phyloP scores from a whole-genome alignment of 2,329 filamentous ascomycete species.

The Colletotrichum orchidophilum region DNA sequence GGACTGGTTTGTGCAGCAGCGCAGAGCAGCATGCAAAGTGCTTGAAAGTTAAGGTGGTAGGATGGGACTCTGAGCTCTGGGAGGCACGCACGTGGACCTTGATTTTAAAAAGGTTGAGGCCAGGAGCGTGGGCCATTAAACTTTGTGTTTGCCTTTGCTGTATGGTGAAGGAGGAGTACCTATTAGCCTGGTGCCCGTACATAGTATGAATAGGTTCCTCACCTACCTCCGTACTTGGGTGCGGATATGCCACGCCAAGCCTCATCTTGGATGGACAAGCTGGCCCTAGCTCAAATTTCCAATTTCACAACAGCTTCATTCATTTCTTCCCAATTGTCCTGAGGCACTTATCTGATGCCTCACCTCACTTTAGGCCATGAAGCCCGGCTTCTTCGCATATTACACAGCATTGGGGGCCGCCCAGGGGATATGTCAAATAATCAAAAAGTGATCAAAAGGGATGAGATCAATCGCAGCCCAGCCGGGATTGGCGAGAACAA shows the following conservation, averaged over 20 bases:
- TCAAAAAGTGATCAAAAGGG: background rate
- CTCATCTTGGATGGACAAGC: background rate
- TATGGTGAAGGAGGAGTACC: too few species aligned
- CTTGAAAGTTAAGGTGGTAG: background rate
- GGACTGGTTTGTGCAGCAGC: background rate
- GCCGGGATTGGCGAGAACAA: background rate
- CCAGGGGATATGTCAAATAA: background rate
- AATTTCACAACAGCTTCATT: background rate
- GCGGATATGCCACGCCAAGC: background rate
- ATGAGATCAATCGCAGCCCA: background rate
- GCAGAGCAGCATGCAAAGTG: background rate
- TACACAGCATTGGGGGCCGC: background rate
- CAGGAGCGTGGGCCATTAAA: slow-evolving; percentile 13
- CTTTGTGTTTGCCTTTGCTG: background rate
- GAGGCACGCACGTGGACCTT: background rate
- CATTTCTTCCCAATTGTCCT: background rate
- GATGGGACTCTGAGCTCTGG: too few species aligned
- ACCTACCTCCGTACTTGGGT: too few species aligned
- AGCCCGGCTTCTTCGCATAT: background rate
- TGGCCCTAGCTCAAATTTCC: background rate
- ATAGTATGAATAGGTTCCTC: too few species aligned
- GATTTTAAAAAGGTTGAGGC: background rate
- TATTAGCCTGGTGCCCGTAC: too few species aligned
- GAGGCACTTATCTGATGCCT: background rate
- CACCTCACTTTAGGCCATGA: background rate